These are phyloP conservation scores for Penicillium cinerascens DNA, from an alignment of 495 filamentous ascomycete species.

Conservation along the genomic window DNA sequence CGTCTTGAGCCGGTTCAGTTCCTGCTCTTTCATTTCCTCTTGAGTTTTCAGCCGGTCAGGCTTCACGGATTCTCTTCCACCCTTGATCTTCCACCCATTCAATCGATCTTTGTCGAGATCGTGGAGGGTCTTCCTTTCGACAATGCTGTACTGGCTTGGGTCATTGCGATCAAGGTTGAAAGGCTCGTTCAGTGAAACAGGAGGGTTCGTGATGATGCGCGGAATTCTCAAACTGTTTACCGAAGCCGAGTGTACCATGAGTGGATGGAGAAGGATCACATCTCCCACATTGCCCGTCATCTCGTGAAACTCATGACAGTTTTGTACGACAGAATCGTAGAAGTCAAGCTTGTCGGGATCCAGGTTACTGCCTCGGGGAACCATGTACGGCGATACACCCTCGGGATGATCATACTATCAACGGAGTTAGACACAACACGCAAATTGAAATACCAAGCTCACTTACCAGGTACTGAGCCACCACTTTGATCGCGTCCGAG, in stretches of 20 bases:
- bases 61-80: constrained; percentile 46
- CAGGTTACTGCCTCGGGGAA: constrained; percentile 44
- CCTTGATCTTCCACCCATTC: constrained; percentile 59
- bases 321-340: constrained; percentile 49
- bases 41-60: constrained; percentile 40
- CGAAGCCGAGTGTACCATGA: constrained; percentile 69
- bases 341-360: constrained; percentile 44
- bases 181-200: constrained; percentile 58
- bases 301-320: constrained; percentile 58
- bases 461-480: constrained; percentile 54
- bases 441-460: not conserved
- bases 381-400: constrained; percentile 66
- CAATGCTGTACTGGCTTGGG: constrained; percentile 55
- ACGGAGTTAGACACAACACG: not conserved
- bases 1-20: constrained; percentile 18
- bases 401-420: constrained; percentile 57
- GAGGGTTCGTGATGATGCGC: constrained; percentile 71
- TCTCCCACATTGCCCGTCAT: constrained; percentile 63
- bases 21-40: constrained; percentile 38
- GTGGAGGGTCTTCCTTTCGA: constrained; percentile 63
- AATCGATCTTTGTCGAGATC: constrained; percentile 57
- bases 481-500: constrained; percentile 51
- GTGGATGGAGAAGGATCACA: constrained; percentile 65
- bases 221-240: constrained; percentile 56
- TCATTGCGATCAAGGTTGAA: constrained; percentile 63